Conservation (phyloP, 441 rosid genomes). For the Oxalis stricta region DNA sequence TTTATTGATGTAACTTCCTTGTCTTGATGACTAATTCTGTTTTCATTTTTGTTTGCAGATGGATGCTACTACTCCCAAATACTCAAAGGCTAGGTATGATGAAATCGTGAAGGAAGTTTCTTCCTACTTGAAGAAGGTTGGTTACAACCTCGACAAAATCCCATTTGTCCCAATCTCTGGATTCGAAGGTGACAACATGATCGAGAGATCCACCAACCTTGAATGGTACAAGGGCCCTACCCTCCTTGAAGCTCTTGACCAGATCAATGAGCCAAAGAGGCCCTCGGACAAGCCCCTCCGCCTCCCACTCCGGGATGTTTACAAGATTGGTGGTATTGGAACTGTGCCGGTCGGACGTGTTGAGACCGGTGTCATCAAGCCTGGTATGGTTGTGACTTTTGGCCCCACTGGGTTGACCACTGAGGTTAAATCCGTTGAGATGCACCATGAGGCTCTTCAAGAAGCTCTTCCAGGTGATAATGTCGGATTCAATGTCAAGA, state of each 20-base stretch:
- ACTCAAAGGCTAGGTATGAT: conserved; percentile 24
- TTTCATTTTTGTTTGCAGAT: conserved; percentile 16
- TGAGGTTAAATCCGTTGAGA: conserved; percentile 38
- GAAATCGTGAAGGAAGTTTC: conserved; percentile 20
- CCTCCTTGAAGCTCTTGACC: conserved; percentile 15
- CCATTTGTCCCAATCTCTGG: conserved; percentile 18
- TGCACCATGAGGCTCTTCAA: conserved; percentile 31
- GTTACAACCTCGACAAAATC: conserved; percentile 15
- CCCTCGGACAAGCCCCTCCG: conserved; percentile 32
- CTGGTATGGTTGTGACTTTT: conserved; percentile 26
- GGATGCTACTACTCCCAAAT: conserved; percentile 31
- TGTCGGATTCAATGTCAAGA: conserved; percentile 31
- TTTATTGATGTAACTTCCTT: not conserved
- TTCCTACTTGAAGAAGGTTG: conserved; percentile 18
- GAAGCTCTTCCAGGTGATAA: conserved; percentile 32
- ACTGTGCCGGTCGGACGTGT: conserved; percentile 33
- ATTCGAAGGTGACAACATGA: conserved; percentile 19
- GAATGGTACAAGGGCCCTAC: conserved; percentile 23
- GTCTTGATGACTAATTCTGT: too few species aligned
- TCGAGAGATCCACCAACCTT: conserved; percentile 16
- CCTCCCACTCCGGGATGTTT: conserved; percentile 27
- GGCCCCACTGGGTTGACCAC: conserved; percentile 31
- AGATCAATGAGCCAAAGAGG: conserved; percentile 17
- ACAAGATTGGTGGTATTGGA: conserved; percentile 32
- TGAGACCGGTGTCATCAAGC: conserved; percentile 28